These are phyloP conservation scores for Pseudogymnoascus sp. DNA, from an alignment of 2,329 filamentous ascomycete genomes.

Conservation along the genomic window DNA sequence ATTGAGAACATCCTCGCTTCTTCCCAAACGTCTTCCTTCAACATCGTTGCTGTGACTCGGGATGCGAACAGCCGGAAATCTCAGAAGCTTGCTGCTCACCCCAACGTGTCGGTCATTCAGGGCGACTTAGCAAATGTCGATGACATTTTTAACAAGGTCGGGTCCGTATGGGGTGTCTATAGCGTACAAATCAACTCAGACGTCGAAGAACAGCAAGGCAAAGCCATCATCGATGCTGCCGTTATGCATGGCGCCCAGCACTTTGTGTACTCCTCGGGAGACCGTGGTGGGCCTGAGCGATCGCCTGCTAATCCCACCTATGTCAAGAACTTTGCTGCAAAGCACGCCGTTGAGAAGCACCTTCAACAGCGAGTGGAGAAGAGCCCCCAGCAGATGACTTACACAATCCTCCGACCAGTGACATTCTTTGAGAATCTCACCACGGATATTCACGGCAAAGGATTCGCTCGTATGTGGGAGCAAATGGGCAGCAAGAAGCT, in stretches of 20 bases:
- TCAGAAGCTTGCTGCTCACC: constrained; percentile 37
- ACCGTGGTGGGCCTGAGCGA: constrained; percentile 45
- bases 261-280: constrained; percentile 55
- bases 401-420: constrained; percentile 47
- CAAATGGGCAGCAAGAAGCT: constrained; percentile 24
- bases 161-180: constrained; percentile 51
- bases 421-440: constrained; percentile 44
- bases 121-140: constrained; percentile 48
- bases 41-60: constrained; percentile 48
- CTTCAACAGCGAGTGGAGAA: constrained; percentile 38
- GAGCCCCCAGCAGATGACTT: constrained; percentile 35
- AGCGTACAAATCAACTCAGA: constrained; percentile 42
- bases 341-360: constrained; percentile 53
- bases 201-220: constrained; percentile 48
- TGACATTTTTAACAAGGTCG: constrained; percentile 41
- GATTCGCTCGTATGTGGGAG: constrained; percentile 4
- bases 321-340: constrained; percentile 53
- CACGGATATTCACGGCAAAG: constrained; percentile 5
- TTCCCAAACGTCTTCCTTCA: constrained; percentile 8
- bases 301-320: constrained; percentile 43
- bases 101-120: constrained; percentile 47
- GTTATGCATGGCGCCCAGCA: constrained; percentile 46
- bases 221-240: constrained; percentile 46
- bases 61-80: constrained; percentile 44
- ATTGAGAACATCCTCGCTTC: constrained; percentile 19